Conservation (phyloP, 441 rosid genomes). For the Aquilaria agallochum region DNA sequence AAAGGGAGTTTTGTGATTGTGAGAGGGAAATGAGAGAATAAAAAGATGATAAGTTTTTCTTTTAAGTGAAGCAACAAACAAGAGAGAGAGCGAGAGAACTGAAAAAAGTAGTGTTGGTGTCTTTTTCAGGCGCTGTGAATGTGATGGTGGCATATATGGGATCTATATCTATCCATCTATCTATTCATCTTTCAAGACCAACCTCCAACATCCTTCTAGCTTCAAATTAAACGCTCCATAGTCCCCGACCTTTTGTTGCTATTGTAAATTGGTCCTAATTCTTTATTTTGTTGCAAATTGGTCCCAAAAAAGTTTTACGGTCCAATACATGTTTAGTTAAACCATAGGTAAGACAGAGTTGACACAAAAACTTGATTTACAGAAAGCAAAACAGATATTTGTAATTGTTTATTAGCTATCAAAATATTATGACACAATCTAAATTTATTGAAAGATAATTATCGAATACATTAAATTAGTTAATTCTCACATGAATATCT, state of each 20-base stretch:
- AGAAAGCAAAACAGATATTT: no score
- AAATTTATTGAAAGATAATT: no score
- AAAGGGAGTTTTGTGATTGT: slow-evolving; percentile 22
- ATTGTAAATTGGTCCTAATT: background rate
- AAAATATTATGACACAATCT: no score
- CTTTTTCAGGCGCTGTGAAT: slow-evolving; percentile 38
- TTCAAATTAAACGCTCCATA: no score
- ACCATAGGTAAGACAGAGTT: no score
- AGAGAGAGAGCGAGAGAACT: slow-evolving; percentile 15
- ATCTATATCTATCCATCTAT: slow-evolving; percentile 18
- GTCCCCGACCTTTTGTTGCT: background rate
- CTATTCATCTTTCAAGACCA: slow-evolving; percentile 5
- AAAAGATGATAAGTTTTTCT: slow-evolving; percentile 26
- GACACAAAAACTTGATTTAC: no score
- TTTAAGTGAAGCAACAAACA: slow-evolving; percentile 35
- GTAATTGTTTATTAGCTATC: no score
- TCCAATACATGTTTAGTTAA: no score
- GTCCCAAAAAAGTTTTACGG: no score
- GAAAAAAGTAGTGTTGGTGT: slow-evolving; percentile 19
- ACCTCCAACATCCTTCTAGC: background rate
- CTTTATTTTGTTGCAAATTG: no score
- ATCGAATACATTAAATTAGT: no score
- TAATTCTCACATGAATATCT: no score
- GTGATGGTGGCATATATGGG: slow-evolving; percentile 28
- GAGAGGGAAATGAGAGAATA: slow-evolving; percentile 16